Evolutionary conservation across 352 stramenopile species (phyloP), one percentile per base, ranked within the genome.

Genomic region (Peronospora farinosa): DNA sequence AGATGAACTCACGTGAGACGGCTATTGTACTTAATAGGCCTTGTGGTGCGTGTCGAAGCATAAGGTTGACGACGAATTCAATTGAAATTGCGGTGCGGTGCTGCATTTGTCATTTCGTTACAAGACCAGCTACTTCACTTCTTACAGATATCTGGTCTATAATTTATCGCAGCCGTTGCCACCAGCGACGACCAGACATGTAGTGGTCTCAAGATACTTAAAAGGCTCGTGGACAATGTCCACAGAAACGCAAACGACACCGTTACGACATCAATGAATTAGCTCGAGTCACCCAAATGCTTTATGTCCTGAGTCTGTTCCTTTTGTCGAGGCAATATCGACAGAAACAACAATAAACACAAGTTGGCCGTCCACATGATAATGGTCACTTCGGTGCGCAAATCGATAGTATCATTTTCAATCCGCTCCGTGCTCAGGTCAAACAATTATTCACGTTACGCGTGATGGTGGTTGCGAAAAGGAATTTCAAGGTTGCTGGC

Each of bases 291-390:
- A n/a, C 73, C 76, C n/a, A 72, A 28, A 31, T 68, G 64, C 64
- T 87, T 87, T 51, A 88, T 72, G 17, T 59, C 57, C 36, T 76
- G 72, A 3, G 74, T 77, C 45, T 84, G 56, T 42, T 73, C 60
- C n/a, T 88, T 88, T 44, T 88, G 77, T 12, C 69, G 67, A 17
- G n/a, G 74, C 13, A 88, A 62, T 44, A 84, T 61, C 9, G 63
- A 33, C 21, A 88, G 52, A 48, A 74, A 82, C 5, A 36, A 54
- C 38, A 88, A 42, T n/a, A n/a, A n/a, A n/a, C n/a, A n/a, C n/a
- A n/a, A n/a, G n/a, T n/a, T n/a, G n/a, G n/a, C n/a, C n/a, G 36
- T 83, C 52, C 76, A 84, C 65, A 78, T 77, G 48, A 88, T 72
- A 39, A 64, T 57, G n/a, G 64, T 78, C 17, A 86, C 58, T 38